Evolutionary conservation across 495 filamentous ascomycete species (phyloP).

Genomic region (Rusavskia elegans): DNA sequence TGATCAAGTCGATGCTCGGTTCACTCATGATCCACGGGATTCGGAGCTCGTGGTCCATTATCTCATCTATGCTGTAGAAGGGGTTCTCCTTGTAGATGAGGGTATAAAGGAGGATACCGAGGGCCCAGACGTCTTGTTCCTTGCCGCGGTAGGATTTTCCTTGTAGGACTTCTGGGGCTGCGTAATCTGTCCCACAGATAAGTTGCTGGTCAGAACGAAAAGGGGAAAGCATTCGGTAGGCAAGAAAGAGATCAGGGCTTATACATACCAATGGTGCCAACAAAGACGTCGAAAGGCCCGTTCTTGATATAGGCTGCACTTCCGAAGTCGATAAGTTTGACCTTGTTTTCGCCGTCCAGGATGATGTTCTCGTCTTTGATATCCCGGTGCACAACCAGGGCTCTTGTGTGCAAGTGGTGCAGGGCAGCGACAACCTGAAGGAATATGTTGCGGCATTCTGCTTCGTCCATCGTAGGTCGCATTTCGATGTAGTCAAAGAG

Average conservation of each 20-base stretch:
- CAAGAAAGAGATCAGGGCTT: background rate
- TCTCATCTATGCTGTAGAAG: conserved; percentile 98
- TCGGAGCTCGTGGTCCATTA: conserved; percentile 88
- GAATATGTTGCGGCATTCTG: conserved; percentile 88
- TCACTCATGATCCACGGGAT: conserved; percentile 88
- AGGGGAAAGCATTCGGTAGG: background rate
- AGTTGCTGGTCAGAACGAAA: conserved; percentile 5
- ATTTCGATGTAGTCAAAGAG: conserved; percentile 98
- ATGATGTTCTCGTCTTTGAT: conserved; percentile 99
- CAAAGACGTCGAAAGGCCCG: conserved; percentile 97
- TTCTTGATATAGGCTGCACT: conserved; percentile 97
- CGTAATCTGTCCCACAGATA: conserved; percentile 56
- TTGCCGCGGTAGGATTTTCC: conserved; percentile 87
- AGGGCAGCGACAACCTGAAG: conserved; percentile 78
- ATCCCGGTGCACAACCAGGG: conserved; percentile 85
- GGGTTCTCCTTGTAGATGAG: conserved; percentile 99
- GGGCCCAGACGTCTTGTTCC: conserved; percentile 96
- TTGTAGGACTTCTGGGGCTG: conserved; percentile 90
- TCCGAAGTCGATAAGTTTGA: conserved; percentile 96
- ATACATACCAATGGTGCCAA: conserved; percentile 85
- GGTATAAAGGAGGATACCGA: conserved; percentile 95
- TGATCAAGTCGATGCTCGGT: conserved; percentile 75
- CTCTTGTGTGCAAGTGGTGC: conserved; percentile 81
- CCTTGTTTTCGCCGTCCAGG: conserved; percentile 83
- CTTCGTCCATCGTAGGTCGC: conserved; percentile 89